Evolutionary conservation across 306 rosid species (phyloP), one percentile per base, ranked within the genome.

Genomic region (Fragaria nilgerrensis): DNA sequence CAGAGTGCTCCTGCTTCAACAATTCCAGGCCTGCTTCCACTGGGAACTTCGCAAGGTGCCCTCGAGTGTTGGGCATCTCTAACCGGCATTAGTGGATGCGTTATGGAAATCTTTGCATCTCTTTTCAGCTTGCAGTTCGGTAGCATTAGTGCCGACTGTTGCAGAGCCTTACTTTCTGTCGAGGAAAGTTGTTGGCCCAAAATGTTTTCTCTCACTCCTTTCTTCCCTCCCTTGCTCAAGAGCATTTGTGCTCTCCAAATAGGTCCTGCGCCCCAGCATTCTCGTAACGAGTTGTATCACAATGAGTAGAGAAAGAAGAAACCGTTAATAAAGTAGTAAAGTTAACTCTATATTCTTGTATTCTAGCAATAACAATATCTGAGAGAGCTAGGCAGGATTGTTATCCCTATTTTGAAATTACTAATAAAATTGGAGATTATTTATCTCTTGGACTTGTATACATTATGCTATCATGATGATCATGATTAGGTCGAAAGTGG

Each of bases 171-270:
- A 19, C 9, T 44, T 19, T 3, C 1, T 15, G 3, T n/a, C 3
- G 59, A 65, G 12, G 43, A 48, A 16, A 47, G 23, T 12, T 45
- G 77, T 2, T 45, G 49, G 72, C 65, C 81, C 34, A 32, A 70
- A 23, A 56, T 77, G 68, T 77, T 77, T 17, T 68, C 59, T 9
- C 19, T 55, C 55, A 13, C 70, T 44, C 70, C 80, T 15, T 27
- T 69, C 23, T 47, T 78, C 76, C 62, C 81, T 70, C 70, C 45
- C 12, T 62, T 78, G 66, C 77, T 78, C 15, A 34, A 49, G 50
- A 39, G 12, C 50, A 4, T 11, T 23, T 71, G 55, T 37, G 32
- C 71, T 14, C 27, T 12, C 67, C 19, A 22, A 1, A 6, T 7
- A 14, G 68, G 43, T 63, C 17, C 0, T 59, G n/a, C 41, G 19